Percentiles rank a stretch among this genome's conserved stretches.
Evolutionary conservation across 768 basidiomycete species (phyloP).

Genomic region (Suillus brevipes): DNA sequence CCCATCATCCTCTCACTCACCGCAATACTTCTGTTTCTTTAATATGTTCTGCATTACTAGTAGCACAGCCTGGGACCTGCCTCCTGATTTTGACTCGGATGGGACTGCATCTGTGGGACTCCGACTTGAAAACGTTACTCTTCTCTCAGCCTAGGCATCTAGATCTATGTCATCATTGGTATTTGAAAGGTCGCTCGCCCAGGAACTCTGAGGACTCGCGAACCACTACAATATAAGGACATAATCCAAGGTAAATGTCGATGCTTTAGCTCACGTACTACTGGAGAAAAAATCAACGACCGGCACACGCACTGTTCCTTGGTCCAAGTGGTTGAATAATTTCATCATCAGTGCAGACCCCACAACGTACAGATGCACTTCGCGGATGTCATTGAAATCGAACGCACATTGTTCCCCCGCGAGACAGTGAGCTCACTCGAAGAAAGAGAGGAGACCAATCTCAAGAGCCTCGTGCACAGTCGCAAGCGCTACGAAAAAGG

Average conservation of each 20-base stretch:
- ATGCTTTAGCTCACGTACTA: conserved; percentile 14
- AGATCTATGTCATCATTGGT: conserved; percentile 16
- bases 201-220: no score
- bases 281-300: conserved; percentile 20
- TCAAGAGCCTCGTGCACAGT: conserved; percentile 31
- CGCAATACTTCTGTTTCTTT: neutral
- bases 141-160: conserved; percentile 42
- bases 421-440: conserved; percentile 22
- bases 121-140: conserved; percentile 43
- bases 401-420: conserved; percentile 30
- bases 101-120: conserved; percentile 43
- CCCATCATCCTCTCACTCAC: neutral
- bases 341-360: conserved; percentile 35
- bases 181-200: conserved; percentile 37
- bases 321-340: conserved; percentile 43
- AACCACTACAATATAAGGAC: no score
- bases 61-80: conserved; percentile 37
- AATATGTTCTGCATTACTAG: conserved; percentile 16
- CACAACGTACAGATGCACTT: conserved; percentile 35
- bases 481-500: conserved; percentile 36
- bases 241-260: conserved; percentile 15
- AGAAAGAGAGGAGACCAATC: conserved; percentile 26
- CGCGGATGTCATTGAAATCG: conserved; percentile 35
- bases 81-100: conserved; percentile 27
- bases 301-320: conserved; percentile 30